These are phyloP conservation scores for Boletus edulis DNA, from an alignment of 768 basidiomycete genomes.

Conservation along the genomic window DNA sequence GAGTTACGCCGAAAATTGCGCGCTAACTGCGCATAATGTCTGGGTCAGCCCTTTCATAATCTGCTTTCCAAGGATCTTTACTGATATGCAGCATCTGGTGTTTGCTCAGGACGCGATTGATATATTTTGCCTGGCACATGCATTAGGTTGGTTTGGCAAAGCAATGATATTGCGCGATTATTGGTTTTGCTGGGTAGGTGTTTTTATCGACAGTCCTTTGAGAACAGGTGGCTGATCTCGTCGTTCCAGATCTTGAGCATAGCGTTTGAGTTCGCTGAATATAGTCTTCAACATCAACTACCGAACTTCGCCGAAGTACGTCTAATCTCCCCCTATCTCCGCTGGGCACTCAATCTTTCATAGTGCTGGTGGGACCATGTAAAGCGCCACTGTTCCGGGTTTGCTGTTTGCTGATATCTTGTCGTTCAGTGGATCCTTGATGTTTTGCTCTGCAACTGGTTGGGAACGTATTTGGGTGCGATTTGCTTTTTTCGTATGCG, in stretches of 20 bases:
- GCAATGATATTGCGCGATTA: constrained; percentile 88
- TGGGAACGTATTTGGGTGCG: constrained; percentile 78
- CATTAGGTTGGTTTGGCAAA: constrained; percentile 89
- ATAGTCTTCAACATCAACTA: constrained; percentile 85
- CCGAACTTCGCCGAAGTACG: constrained; percentile 84
- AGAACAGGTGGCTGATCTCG: constrained; percentile 7
- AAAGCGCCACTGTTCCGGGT: constrained; percentile 27
- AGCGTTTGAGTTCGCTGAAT: constrained; percentile 87
- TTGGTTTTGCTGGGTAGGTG: constrained; percentile 88
- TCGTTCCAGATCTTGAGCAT: constrained; percentile 71
- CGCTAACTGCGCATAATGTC: constrained; percentile 55
- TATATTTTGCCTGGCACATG: constrained; percentile 83
- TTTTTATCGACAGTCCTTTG: not conserved
- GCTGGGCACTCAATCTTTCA: constrained; percentile 11
- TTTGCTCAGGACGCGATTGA: constrained; percentile 67
- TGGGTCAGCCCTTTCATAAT: constrained; percentile 50
- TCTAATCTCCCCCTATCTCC: constrained; percentile 21
- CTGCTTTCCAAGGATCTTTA: not conserved
- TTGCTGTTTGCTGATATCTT: constrained; percentile 13
- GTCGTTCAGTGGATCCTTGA: constrained; percentile 75
- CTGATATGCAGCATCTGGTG: not conserved
- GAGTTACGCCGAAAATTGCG: constrained; percentile 81
- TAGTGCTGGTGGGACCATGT: constrained; percentile 96
- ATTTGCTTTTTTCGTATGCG: constrained; percentile 8
- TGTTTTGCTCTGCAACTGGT: constrained; percentile 85